A percentile compares a stretch with the other conserved stretches of the same genome.
phyloP scores from a whole-genome alignment of 495 filamentous ascomycete species.

The Chaetomidium leptoderma region DNA sequence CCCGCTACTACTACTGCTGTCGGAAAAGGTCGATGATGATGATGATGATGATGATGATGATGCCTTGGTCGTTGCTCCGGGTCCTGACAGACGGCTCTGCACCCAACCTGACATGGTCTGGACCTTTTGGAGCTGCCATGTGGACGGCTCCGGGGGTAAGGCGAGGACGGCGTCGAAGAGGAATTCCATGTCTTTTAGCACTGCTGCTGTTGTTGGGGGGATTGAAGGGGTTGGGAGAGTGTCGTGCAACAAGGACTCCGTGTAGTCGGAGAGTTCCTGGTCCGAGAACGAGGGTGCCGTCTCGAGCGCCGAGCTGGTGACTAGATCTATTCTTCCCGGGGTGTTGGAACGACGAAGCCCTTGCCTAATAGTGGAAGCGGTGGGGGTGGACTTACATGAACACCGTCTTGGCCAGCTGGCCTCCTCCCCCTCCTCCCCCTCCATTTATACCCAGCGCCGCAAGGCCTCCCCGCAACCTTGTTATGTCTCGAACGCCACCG shows the following conservation, averaged over 20 bases:
- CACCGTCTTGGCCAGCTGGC: constrained; percentile 13
- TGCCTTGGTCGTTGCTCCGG: neutral
- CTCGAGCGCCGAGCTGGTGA: constrained; percentile 7
- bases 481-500: constrained; percentile 9
- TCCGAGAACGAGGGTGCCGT: neutral
- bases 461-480: constrained; percentile 4
- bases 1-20: neutral
- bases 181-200: constrained; percentile 20
- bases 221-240: neutral
- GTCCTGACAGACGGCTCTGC: constrained; percentile 1
- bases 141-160: constrained; percentile 1
- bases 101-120: constrained; percentile 16
- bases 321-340: constrained; percentile 13
- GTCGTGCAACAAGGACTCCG: neutral
- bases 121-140: constrained; percentile 13
- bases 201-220: neutral
- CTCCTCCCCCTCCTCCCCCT: neutral
- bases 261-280: neutral
- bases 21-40: neutral
- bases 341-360: neutral
- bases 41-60: neutral
- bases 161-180: constrained; percentile 15
- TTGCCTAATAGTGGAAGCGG: neutral
- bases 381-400: constrained; percentile 12
- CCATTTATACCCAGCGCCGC: neutral